Evolutionary conservation across 257 asterid genomes (phyloP).

Genomic region (Solanum chiquidenum): DNA sequence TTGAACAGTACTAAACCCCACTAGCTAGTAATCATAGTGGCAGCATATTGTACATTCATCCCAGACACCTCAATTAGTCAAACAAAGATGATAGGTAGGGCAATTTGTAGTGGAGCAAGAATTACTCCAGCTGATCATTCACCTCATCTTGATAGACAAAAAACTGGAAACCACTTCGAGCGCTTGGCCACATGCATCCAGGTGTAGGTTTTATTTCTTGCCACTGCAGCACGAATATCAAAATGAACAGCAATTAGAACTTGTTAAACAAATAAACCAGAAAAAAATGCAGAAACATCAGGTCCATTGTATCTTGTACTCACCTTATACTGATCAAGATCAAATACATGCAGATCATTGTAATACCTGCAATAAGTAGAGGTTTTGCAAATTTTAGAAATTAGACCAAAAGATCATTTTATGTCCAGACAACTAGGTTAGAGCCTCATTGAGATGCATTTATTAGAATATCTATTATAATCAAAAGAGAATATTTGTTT

Average conservation of each 20-base stretch:
- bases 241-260: conserved; percentile 1
- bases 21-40: background rate
- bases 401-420: background rate
- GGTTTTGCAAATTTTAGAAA: background rate
- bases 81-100: background rate
- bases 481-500: background rate
- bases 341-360: conserved; percentile 87
- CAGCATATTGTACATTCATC: background rate
- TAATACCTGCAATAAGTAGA: conserved; percentile 49
- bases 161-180: conserved; percentile 97
- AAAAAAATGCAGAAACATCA: background rate
- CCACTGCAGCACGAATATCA: conserved; percentile 51
- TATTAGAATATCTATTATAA: background rate
- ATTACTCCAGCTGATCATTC: conserved; percentile 9
- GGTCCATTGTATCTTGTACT: background rate
- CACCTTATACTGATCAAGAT: conserved; percentile 94
- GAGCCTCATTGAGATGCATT: background rate
- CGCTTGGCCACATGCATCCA: conserved; percentile 94
- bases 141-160: conserved; percentile 87
- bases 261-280: background rate
- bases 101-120: background rate
- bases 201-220: conserved; percentile 92
- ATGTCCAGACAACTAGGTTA: background rate
- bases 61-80: background rate
- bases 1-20: background rate